Base-by-base conservation (phyloP, 2,329 filamentous ascomycete species). In the Paracorniculantispora psalliotae region DNA sequence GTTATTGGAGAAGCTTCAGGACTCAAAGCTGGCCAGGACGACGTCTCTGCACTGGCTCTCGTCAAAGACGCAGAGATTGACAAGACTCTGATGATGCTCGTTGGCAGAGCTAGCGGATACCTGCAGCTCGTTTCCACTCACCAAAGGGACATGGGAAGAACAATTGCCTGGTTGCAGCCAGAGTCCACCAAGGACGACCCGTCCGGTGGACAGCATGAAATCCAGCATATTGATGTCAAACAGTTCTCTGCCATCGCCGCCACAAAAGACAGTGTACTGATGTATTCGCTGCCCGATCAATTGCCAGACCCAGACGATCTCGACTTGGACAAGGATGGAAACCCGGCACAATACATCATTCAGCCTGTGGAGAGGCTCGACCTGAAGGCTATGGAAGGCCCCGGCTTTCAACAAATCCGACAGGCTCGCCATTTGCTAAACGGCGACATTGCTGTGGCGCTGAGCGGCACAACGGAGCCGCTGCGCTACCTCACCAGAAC, bases 61-160 rank as follows among this genome's bases (percentile, higher is more conserved):
- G 61, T 78, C 8, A 69, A 69, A 25, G 62, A 44, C n/a, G 23
- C 35, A 4, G 68, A 9, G 53, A 62, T 8, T 62, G 30, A 23
- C 13, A 43, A 19, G 19, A 61, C 28, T 59, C 57, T 68, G 56
- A 65, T 70, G 1, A 63, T 77, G 1, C 59, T 79, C 1, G 71
- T 73, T 0, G 77, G 76, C 8, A 70, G 77, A 39, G 73, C 77
- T 2, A 78, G 73, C 61, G 78, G 78, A 2, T 65, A 75, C 19
- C 61, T 80, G 7, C 67, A 72, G 13, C 64, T 79, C 5, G 52
- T 78, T 4, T 75, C 75, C 2, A 71, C 71, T 13, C 69, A 68
- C 15, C 63, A 68, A 1, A 63, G 64, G 10, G 72, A 50, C 37
- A 67, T 60, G 44, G 57, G 23, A 49, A 67, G 57, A 62, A 71